Evolutionary conservation across 75 land plant species (phyloP).

Genomic region (Adiantum capillusveneris): DNA sequence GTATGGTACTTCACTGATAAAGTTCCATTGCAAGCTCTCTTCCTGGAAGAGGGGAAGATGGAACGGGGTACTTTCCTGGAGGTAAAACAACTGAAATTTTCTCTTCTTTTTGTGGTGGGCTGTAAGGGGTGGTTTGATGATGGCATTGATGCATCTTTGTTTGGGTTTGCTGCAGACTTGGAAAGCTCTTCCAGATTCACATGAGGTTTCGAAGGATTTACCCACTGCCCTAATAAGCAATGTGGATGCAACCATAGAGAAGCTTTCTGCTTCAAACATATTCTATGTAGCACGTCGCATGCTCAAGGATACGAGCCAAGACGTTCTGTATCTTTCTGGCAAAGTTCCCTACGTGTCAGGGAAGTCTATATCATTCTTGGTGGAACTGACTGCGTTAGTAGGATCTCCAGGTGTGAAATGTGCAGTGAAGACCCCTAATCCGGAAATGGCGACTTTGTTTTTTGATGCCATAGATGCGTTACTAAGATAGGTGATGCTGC

Average conservation of each 20-base stretch:
- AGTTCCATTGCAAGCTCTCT: conserved; percentile 61
- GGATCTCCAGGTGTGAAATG: conserved; percentile 84
- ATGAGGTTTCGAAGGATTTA: conserved; percentile 72
- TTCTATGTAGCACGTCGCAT: conserved; percentile 85
- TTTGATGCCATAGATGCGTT: conserved; percentile 86
- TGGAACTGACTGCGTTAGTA: conserved; percentile 64
- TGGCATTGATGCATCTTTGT: no score
- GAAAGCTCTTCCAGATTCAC: conserved; percentile 96
- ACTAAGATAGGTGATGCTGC: conserved; percentile 19
- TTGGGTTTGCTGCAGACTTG: conserved; percentile 57
- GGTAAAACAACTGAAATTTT: no score
- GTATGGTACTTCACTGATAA: conserved; percentile 99
- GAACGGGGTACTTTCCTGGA: conserved; percentile 82
- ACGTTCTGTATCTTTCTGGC: conserved; percentile 81
- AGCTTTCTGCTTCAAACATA: conserved; percentile 63
- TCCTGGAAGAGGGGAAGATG: conserved; percentile 90
- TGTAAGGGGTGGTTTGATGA: no score
- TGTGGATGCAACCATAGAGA: conserved; percentile 67
- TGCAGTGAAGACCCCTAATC: conserved; percentile 88
- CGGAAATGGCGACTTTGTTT: conserved; percentile 88
- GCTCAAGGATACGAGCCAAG: conserved; percentile 81
- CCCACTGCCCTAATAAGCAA: conserved; percentile 48
- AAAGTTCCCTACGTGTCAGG: conserved; percentile 41
- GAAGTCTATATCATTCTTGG: conserved; percentile 56
- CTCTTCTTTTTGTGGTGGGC: no score